A percentile compares a stretch with the other conserved stretches of the same genome.
Evolutionary conservation across 2,329 filamentous ascomycete genomes (phyloP).

Genomic region (Xylaria sp.): DNA sequence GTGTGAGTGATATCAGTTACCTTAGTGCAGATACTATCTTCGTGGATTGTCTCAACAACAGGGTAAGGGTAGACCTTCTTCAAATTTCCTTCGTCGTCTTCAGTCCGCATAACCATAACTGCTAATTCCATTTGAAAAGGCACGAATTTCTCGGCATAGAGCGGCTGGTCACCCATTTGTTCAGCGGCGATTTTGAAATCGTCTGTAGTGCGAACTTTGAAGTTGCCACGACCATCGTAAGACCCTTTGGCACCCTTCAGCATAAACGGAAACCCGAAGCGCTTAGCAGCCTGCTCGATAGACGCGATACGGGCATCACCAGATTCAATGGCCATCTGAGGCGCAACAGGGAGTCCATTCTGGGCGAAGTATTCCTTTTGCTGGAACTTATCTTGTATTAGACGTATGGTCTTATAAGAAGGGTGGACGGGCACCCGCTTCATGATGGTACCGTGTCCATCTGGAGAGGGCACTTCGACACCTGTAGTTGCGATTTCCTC

Average conservation of each 20-base stretch:
- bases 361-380: slow-evolving; percentile 84
- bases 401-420: slow-evolving; percentile 84
- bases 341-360: slow-evolving; percentile 76
- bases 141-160: slow-evolving; percentile 93
- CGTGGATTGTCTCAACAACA: slow-evolving; percentile 92
- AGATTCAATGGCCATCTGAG: slow-evolving; percentile 71
- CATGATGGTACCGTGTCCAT: slow-evolving; percentile 52
- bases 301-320: slow-evolving; percentile 67
- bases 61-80: slow-evolving; percentile 77
- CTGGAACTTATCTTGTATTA: slow-evolving; percentile 92
- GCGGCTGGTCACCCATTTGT: slow-evolving; percentile 74
- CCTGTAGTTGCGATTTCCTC: slow-evolving; percentile 80
- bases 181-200: slow-evolving; percentile 73
- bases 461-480: slow-evolving; percentile 62
- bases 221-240: slow-evolving; percentile 86
- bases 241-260: slow-evolving; percentile 90
- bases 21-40: slow-evolving; percentile 94
- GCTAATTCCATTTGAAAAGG: slow-evolving; percentile 88
- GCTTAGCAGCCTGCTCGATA: slow-evolving; percentile 70
- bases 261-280: slow-evolving; percentile 88
- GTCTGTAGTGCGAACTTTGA: slow-evolving; percentile 58
- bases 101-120: slow-evolving; percentile 93
- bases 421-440: slow-evolving; percentile 76
- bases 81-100: slow-evolving; percentile 68
- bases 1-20: slow-evolving; percentile 56